A percentile compares a stretch with the other conserved stretches of the same genome.
Evolutionary conservation across 2,329 filamentous ascomycete species (phyloP).

Genomic region (Pseudopyricularia cyperi): DNA sequence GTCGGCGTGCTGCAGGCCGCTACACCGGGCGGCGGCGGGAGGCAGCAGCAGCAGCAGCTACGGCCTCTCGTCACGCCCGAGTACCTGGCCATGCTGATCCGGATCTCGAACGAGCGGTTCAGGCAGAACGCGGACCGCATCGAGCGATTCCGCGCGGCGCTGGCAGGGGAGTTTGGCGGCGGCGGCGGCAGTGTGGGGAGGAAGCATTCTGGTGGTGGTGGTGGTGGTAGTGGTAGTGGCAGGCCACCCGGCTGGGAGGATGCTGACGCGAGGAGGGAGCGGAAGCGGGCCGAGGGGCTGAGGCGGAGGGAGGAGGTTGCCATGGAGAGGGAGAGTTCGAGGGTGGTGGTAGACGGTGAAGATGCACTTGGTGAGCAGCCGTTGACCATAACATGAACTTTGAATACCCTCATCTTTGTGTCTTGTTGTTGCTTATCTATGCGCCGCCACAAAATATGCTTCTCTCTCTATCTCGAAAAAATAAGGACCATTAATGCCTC

Average conservation of each 20-base stretch:
- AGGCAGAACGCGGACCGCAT: conserved; percentile 55
- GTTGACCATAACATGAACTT: neutral
- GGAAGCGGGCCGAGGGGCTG: conserved; percentile 46
- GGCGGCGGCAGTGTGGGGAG: conserved; percentile 10
- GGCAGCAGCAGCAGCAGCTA: conserved; percentile 20
- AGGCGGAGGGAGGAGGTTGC: neutral
- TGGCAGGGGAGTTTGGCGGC: conserved; percentile 17
- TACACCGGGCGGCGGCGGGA: no score
- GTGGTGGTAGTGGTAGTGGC: conserved; percentile 5
- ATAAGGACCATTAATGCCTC: neutral
- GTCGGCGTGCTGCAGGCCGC: conserved; percentile 58
- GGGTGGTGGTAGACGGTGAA: no score
- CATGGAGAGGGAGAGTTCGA: neutral
- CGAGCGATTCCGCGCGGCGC: conserved; percentile 43
- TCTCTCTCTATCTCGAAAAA: no score
- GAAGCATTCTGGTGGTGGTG: conserved; percentile 11
- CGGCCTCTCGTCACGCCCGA: conserved; percentile 44
- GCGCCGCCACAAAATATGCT: neutral
- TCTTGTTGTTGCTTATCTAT: neutral
- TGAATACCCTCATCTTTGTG: neutral
- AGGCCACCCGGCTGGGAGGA: conserved; percentile 43
- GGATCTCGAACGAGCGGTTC: conserved; percentile 65
- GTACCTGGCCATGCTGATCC: conserved; percentile 55
- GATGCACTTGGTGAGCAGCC: neutral
- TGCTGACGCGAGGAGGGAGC: conserved; percentile 32